These are phyloP conservation scores for Cydonia oblonga DNA, from an alignment of 331 rosid species.

Conservation along the genomic window DNA sequence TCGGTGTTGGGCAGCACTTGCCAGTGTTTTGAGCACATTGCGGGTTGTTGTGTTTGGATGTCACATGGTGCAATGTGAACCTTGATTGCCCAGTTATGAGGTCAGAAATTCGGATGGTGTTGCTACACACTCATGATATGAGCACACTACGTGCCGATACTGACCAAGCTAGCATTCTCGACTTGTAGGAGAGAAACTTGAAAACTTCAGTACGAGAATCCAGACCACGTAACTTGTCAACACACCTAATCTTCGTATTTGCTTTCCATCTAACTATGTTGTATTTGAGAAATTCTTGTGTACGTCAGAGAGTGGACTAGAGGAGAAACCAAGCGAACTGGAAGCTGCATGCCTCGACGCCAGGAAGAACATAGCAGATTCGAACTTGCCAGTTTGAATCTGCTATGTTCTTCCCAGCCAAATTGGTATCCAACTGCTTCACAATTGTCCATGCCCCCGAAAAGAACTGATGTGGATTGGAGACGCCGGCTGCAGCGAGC, in stretches of 20 bases:
- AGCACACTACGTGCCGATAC: neutral
- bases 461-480: neutral
- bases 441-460: neutral
- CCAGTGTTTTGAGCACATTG: neutral
- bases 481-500: neutral
- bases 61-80: neutral
- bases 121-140: neutral
- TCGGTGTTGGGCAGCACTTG: neutral
- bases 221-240: neutral
- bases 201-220: neutral
- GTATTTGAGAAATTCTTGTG: too few species aligned
- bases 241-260: neutral
- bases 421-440: neutral
- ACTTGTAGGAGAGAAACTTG: too few species aligned
- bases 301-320: constrained; percentile 17
- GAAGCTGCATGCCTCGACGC: constrained; percentile 62
- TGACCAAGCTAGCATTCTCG: neutral
- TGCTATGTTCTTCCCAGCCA: neutral
- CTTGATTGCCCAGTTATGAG: neutral
- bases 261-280: too few species aligned
- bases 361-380: constrained; percentile 28
- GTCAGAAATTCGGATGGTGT: neutral
- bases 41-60: neutral
- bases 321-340: constrained; percentile 64
- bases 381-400: too few species aligned